Conservation (phyloP, 345 rosid species). For the Eucalyptus coolabah region DNA sequence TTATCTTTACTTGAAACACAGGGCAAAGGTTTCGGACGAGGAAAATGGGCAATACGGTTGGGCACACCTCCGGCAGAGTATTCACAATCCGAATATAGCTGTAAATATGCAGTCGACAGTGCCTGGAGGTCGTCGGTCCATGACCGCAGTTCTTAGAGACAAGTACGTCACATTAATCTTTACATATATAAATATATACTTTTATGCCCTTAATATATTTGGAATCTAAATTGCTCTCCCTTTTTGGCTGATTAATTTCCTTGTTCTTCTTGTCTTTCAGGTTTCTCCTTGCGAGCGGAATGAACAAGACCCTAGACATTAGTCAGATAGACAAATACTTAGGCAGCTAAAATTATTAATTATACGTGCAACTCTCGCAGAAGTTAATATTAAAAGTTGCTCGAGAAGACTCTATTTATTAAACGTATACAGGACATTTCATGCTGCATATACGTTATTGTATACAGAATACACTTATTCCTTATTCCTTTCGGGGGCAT, state of each 20-base stretch:
- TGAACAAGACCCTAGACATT: conserved; percentile 47
- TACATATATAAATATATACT: too few species aligned
- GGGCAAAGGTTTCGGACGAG: conserved; percentile 53
- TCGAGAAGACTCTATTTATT: not conserved
- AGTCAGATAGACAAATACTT: conserved; percentile 36
- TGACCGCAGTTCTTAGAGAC: conserved; percentile 38
- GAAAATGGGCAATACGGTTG: conserved; percentile 58
- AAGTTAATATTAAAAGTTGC: not conserved
- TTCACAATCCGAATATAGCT: conserved; percentile 84
- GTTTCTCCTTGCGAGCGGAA: conserved; percentile 53
- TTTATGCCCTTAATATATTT: not conserved
- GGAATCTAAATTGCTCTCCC: not conserved
- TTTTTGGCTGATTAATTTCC: not conserved
- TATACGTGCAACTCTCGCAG: not conserved
- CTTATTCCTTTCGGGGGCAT: not conserved
- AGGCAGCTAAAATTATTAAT: not conserved
- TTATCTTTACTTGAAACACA: not conserved
- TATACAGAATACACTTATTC: not conserved
- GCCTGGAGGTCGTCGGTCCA: conserved; percentile 53
- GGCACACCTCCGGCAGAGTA: conserved; percentile 85
- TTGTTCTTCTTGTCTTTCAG: conserved; percentile 13
- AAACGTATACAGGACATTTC: not conserved
- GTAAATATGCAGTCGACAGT: conserved; percentile 64
- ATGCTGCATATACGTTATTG: not conserved
- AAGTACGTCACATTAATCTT: conserved; percentile 13